phyloP scores from a whole-genome alignment of 2,329 filamentous ascomycete species.

The Cordyceps fumosorosea region DNA sequence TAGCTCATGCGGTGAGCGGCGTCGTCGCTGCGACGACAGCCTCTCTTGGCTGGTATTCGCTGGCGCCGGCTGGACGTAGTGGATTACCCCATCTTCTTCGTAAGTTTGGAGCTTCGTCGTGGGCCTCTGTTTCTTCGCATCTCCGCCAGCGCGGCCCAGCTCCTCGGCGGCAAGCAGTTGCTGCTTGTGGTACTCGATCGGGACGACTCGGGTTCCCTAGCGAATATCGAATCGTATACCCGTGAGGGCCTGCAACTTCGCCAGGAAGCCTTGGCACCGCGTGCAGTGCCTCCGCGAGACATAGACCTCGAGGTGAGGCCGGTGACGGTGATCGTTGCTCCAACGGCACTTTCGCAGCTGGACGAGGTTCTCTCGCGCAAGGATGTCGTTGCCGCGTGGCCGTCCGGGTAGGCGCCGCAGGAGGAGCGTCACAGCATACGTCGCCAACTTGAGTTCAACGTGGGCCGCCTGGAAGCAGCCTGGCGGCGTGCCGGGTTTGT shows the following conservation, averaged over 20 bases:
- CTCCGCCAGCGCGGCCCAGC: background rate
- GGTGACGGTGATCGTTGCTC: slow-evolving; percentile 19
- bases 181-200: background rate
- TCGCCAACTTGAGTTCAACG: slow-evolving; percentile 34
- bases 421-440: slow-evolving; percentile 25
- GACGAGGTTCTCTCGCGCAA: slow-evolving; percentile 16
- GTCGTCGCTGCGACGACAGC: background rate
- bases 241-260: slow-evolving; percentile 21
- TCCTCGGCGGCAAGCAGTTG: background rate
- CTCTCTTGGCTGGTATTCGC: background rate
- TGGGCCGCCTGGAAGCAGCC: slow-evolving; percentile 28
- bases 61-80: background rate
- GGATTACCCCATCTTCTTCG: background rate
- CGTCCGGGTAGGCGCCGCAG: slow-evolving; percentile 14
- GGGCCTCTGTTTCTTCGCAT: too few relatives aligned
- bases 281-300: slow-evolving; percentile 29
- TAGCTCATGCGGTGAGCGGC: background rate
- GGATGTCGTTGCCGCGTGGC: slow-evolving; percentile 19
- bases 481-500: slow-evolving; percentile 13
- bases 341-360: slow-evolving; percentile 19
- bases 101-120: background rate
- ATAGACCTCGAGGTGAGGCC: slow-evolving; percentile 27
- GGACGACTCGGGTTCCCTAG: slow-evolving; percentile 23
- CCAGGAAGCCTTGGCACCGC: slow-evolving; percentile 22
- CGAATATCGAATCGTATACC: slow-evolving; percentile 22